Percentiles rank a stretch among this genome's conserved stretches.
phyloP scores from a whole-genome alignment of 257 asterid species.

The Salvia miltiorrhiza region DNA sequence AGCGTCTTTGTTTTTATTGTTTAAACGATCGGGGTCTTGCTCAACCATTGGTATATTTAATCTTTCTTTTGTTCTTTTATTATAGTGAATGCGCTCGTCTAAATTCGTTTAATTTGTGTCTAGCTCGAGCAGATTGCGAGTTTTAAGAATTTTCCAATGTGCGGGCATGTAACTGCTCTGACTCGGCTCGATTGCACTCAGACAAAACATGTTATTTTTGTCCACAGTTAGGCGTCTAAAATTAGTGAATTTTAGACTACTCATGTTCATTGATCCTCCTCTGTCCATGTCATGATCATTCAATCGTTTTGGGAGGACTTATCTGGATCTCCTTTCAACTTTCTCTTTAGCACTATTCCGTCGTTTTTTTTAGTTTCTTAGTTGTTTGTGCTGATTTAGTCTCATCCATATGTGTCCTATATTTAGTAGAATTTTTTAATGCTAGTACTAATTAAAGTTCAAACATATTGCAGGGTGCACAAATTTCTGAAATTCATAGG shows the following conservation, averaged over 20 bases:
- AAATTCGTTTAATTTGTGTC: not conserved
- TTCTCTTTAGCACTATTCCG: not conserved
- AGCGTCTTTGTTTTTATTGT: not conserved
- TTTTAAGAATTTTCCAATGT: not conserved
- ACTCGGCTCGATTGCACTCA: not conserved
- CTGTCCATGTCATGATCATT: not conserved
- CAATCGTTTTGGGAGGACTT: constrained; percentile 5
- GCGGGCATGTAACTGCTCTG: not conserved
- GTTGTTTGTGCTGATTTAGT: not conserved
- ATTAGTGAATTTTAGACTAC: not conserved
- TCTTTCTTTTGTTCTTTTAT: not conserved
- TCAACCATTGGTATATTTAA: not conserved
- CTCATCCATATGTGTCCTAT: not conserved
- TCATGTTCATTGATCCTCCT: not conserved
- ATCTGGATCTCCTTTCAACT: constrained; percentile 5
- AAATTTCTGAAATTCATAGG: constrained; percentile 20
- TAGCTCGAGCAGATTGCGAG: not conserved
- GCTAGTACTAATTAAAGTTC: constrained; percentile 11
- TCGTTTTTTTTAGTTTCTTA: not conserved
- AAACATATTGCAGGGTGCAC: constrained; percentile 27
- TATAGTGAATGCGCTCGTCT: not conserved
- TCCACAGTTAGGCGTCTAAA: not conserved
- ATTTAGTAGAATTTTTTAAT: not conserved
- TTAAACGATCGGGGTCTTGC: not conserved
- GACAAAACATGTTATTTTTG: not conserved